Evolutionary conservation across 352 stramenopile genomes (phyloP), one percentile per base, ranked within the genome.

Genomic region (Peronosclerospora sorghi): DNA sequence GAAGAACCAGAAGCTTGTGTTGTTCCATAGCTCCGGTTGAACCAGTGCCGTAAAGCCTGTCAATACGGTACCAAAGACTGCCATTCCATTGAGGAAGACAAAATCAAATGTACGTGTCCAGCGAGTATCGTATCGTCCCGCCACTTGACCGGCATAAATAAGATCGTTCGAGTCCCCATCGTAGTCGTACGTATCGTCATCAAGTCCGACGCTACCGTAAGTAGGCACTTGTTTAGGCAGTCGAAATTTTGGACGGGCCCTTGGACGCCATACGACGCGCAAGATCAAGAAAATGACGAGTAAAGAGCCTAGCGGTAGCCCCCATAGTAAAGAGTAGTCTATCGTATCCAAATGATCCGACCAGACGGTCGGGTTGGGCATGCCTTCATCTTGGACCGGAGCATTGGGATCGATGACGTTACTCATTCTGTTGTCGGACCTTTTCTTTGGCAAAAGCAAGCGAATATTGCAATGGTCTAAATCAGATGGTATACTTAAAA

Each of bases 81-180:
- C 10, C 70, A 92, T 86, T 23, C 63, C 71, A 3, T 82, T 42
- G 3, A 85, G 53, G 48, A 92, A 92, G 6, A 79, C 58, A 26
- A 90, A 86, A 59, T 90, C 78, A 37, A 90, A 90, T 35, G 78
- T 88, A 41, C 73, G 69, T 23, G 73, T 86, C 78, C 78, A 90
- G 54, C 71, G 73, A 32, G 70, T 86, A 59, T 90, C 78, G 62
- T 87, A 90, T 32, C 77, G 70, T 0, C 78, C 78, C 2, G 74
- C 78, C 20, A 88, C 65, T 29, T 88, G 75, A 1, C 75, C 75
- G 13, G 77, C 78, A 42, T 91, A 84, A 56, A 91, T 82, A 41
- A 91, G 59, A 54, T 91, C 69, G 55, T 83, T 83, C 51, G 75
- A 79, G 58, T 86, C 68, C 20, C 68, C 68, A 54, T 91, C 75